Evolutionary conservation across 805 yeast genomes (phyloP), one percentile per base, ranked within the genome.

Genomic region (Saturnispora hagleri): DNA sequence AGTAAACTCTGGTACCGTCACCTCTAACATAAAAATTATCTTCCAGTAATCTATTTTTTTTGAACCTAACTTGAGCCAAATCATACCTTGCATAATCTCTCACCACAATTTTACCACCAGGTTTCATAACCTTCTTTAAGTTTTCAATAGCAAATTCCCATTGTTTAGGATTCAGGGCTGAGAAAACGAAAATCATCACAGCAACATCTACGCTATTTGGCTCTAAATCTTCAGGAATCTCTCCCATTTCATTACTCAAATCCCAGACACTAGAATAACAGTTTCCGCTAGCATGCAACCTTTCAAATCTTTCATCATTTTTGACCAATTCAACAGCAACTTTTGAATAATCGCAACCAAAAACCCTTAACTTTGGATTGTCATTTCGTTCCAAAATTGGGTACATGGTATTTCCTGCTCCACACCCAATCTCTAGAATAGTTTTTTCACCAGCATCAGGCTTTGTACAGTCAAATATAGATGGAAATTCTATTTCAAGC

Each of bases 61-160:
- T 93, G 73, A 91, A 89, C 60, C 99, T 71, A 51, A 93, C 84
- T 65, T 93, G 99, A 0, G 99, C 96, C 67, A 93, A 73, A 68
- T 93, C 99, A 63, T 91, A 93, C 57, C 97, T 77, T 2, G 97
- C 98, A 64, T 93, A 93, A 66, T 93, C 99, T 64, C 99, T 74
- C 67, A 93, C 87, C 43, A 91, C 73, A 35, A 93, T 81, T 57
- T 80, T 77, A 15, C 98, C 98, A 28, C 97, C 97, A 2, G 98
- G 98, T 65, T 89, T 91, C 70, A 93, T 73, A 26, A 87, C 68
- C 59, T 81, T 83, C 45, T 73, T 64, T 57, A 90, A 67, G 64
- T 93, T 93, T 12, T 68, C 64, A 38, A 91, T 73, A 0, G 98
- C 98, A 50, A 77, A 77, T 9, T 67, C 70, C 99, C 99, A 93